phyloP scores from a whole-genome alignment of 345 rosid species.

The Punica granatum region DNA sequence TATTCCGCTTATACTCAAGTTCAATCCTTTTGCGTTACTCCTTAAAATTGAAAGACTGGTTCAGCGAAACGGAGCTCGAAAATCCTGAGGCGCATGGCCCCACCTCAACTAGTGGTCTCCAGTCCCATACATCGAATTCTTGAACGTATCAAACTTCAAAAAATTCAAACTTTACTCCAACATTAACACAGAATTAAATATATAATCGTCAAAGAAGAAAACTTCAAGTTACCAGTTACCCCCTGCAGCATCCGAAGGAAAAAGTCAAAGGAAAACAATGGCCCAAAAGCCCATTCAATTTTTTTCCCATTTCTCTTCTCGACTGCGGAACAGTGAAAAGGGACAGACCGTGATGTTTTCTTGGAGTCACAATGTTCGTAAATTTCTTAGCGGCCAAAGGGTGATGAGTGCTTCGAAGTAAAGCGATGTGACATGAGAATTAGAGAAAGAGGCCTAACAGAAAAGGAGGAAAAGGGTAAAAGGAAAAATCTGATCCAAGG shows the following conservation, averaged over 20 bases:
- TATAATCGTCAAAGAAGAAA: neutral
- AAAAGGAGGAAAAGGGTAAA: slow-evolving; percentile 4
- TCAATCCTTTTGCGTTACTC: neutral
- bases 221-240: slow-evolving; percentile 1
- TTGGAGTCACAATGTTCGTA: neutral
- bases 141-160: neutral
- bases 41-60: neutral
- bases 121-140: neutral
- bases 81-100: neutral
- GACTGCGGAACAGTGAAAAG: neutral
- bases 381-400: neutral
- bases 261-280: neutral
- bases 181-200: neutral
- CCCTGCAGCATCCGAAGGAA: neutral
- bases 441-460: neutral
- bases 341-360: neutral
- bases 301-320: neutral
- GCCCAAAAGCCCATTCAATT: slow-evolving; percentile 4
- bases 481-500: neutral
- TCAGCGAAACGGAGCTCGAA: neutral
- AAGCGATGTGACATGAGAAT: slow-evolving; percentile 12
- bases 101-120: neutral
- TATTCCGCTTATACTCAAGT: neutral
- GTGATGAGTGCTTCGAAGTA: neutral
- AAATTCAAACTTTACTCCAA: neutral